phyloP scores from a whole-genome alignment of 2,329 filamentous ascomycete species.

The Acrodontium crateriforme region DNA sequence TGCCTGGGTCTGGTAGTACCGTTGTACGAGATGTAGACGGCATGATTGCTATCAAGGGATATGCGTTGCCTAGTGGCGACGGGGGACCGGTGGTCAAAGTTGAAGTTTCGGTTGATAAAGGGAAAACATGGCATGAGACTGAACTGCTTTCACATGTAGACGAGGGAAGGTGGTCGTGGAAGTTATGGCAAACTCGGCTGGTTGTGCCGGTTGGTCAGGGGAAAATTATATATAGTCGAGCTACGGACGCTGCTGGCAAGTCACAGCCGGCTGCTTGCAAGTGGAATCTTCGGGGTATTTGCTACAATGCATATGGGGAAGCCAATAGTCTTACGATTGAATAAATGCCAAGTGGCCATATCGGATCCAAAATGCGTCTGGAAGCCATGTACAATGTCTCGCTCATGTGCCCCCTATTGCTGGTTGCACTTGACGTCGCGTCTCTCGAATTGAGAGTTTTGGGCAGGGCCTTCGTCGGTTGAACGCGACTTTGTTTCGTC shows the following conservation, averaged over 20 bases:
- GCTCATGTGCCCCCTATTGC: too few relatives aligned
- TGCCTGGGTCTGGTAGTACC: constrained; percentile 32
- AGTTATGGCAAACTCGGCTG: constrained; percentile 37
- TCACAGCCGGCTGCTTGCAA: constrained; percentile 33
- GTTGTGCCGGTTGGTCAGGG: constrained; percentile 28
- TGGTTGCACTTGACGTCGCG: too few relatives aligned
- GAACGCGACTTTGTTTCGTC: too few relatives aligned
- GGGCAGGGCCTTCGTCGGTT: too few relatives aligned
- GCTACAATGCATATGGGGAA: constrained; percentile 47
- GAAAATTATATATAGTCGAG: constrained; percentile 38
- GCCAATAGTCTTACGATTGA: constrained; percentile 33
- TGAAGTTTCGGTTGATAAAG: constrained; percentile 37
- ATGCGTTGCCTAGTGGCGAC: constrained; percentile 41
- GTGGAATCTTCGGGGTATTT: constrained; percentile 48
- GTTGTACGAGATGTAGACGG: constrained; percentile 28
- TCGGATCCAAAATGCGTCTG: too few relatives aligned
- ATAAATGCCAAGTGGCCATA: too few relatives aligned
- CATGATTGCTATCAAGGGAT: constrained; percentile 37
- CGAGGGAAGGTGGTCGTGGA: constrained; percentile 36
- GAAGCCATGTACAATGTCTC: too few relatives aligned
- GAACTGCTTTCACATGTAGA: constrained; percentile 23
- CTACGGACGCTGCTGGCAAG: constrained; percentile 40
- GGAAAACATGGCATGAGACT: constrained; percentile 37
- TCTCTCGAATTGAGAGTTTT: too few relatives aligned
- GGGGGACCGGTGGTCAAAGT: constrained; percentile 40